A percentile compares a stretch with the other conserved stretches of the same genome.
These are phyloP conservation scores for Graphiopsis chlorocephala DNA, from an alignment of 2,329 filamentous ascomycete species.

Conservation along the genomic window DNA sequence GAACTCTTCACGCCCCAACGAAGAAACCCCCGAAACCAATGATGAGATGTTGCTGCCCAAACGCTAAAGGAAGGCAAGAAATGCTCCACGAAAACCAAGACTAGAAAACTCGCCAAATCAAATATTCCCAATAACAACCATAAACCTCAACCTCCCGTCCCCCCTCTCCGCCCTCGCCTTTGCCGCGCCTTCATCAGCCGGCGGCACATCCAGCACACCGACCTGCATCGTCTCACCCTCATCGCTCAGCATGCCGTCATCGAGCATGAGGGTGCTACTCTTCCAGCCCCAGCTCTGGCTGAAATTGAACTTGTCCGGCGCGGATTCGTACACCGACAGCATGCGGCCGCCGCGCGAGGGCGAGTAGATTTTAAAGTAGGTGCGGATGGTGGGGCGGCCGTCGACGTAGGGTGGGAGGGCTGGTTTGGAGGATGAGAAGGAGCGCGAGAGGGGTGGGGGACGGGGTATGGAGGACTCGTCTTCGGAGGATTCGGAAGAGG, in stretches of 20 bases:
- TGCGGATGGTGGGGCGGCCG: slow-evolving; percentile 55
- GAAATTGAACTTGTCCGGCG: slow-evolving; percentile 59
- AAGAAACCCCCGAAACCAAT: not conserved
- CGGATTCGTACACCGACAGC: slow-evolving; percentile 58
- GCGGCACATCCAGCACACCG: slow-evolving; percentile 30
- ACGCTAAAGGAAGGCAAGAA: not conserved
- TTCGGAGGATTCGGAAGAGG: slow-evolving; percentile 28
- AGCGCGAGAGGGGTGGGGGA: not conserved
- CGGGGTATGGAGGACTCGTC: slow-evolving; percentile 24
- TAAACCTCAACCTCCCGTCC: slow-evolving; percentile 55
- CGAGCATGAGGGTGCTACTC: slow-evolving; percentile 57
- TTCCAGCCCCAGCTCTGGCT: slow-evolving; percentile 62
- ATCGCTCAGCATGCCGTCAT: slow-evolving; percentile 42
- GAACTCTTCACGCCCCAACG: not conserved
- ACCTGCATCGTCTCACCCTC: slow-evolving; percentile 37
- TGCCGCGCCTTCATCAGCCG: slow-evolving; percentile 17
- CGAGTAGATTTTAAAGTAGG: slow-evolving; percentile 62
- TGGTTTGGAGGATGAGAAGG: slow-evolving; percentile 19
- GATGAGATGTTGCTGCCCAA: not conserved
- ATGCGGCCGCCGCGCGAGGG: slow-evolving; percentile 57
- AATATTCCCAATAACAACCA: slow-evolving; percentile 58
- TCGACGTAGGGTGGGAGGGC: slow-evolving; percentile 55
- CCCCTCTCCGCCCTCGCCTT: slow-evolving; percentile 31
- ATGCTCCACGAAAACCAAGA: not conserved
- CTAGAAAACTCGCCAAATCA: slow-evolving; percentile 21